Evolutionary conservation across 2,329 filamentous ascomycete genomes (phyloP).

Genomic region (Colletotrichum salicis): DNA sequence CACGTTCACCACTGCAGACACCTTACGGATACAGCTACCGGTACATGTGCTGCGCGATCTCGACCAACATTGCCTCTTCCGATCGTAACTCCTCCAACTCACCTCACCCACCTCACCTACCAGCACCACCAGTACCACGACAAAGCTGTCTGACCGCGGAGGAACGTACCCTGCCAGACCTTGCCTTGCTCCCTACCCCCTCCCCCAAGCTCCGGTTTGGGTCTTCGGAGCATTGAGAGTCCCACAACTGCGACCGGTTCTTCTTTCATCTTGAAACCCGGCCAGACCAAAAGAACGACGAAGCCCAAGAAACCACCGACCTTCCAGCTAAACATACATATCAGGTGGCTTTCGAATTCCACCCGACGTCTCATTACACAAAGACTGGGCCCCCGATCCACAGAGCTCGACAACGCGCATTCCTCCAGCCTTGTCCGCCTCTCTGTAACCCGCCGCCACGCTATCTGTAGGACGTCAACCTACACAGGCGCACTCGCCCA

Average conservation of each 20-base stretch:
- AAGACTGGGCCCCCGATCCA: not conserved
- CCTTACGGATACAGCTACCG: not conserved
- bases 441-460: not conserved
- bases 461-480: not conserved
- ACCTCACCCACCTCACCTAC: constrained; percentile 12
- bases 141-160: constrained; percentile 18
- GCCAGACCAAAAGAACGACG: constrained; percentile 35
- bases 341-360: not conserved
- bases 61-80: not conserved
- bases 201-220: constrained; percentile 13
- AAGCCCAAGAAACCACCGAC: not conserved
- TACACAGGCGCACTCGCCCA: constrained; percentile 10
- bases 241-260: constrained; percentile 33
- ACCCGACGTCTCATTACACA: not conserved
- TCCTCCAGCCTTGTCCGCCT: constrained; percentile 14
- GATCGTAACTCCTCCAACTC: not conserved
- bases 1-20: not conserved
- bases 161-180: constrained; percentile 3
- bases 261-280: constrained; percentile 45
- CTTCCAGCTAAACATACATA: not conserved
- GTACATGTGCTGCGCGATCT: not conserved
- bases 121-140: constrained; percentile 11
- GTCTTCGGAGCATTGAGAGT: constrained; percentile 30
- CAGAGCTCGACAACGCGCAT: constrained; percentile 22
- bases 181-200: constrained; percentile 12